Base-by-base conservation (phyloP, 345 rosid genomes). In the Brassica carinata region DNA sequence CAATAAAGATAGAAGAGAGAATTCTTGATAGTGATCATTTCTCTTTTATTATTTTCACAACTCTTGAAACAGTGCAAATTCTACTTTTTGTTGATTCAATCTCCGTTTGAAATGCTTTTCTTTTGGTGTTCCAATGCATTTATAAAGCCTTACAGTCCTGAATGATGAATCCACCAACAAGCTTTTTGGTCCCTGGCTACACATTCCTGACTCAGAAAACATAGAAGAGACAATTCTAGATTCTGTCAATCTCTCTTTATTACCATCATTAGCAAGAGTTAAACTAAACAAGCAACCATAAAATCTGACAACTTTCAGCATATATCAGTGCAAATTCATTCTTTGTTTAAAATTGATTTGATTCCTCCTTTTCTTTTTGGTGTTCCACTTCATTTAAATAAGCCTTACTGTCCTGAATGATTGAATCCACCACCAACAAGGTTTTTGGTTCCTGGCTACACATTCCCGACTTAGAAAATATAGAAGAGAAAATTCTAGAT, bases 61-160 rank as follows among this genome's bases (percentile, higher is more conserved):
- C 75, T 74, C 58, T 74, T 74, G 58, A 36, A 68, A 45, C 69
- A 55, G 8, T 59, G 79, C 45, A 74, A 62, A 34, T 48, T 73
- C 70, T 40, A 67, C 74, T 36, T 79, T 17, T 48, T 63, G 77
- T 55, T 59, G 4, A 79, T 59, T 33, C 13, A 6, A n/a, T 73
- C 10, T 38, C 58, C 7, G 63, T 67, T 74, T 74, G 10, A 30
- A 62, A 33, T 62, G 66, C 31, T 27, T 29, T 79, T 36, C 31
- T 6, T 55, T 55, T 4, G 2, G 14, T 26, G 5, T 43, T 23
- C 19, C 43, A 10, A 26, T 36, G 23, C 30, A 8, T 45, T 45
- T 45, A 43, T 13, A 38, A 45, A 45, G n/a, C 53, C 45, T 45
- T 51, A 51, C 57, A n/a, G 18, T 13, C 7, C 17, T 4, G 53